Evolutionary conservation across 331 rosid species (phyloP), one percentile per base, ranked within the genome.

Genomic region (Arachis monticola): DNA sequence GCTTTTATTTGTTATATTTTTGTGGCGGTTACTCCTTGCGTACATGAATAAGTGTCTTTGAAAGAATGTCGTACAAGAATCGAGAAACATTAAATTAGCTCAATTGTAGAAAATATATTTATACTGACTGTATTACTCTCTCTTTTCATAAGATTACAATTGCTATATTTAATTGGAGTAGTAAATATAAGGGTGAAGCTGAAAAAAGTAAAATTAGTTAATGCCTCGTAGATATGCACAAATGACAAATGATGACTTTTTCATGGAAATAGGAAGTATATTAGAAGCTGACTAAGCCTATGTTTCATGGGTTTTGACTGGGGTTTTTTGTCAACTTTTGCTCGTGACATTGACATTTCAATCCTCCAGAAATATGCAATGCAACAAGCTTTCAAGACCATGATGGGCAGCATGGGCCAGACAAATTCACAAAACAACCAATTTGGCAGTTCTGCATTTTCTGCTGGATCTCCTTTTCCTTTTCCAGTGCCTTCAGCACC

Each of bases 311-410:
- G n/a, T 63, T 47, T 53, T 62, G 53, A 45, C 66, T 17, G 52
- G 60, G 38, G 70, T 74, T 44, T 61, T 71, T 72, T 12, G 72
- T 51, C 42, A 59, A 76, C 35, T 77, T 58, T 60, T 64, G 9
- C 27, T 73, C 52, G 64, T 30, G 60, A 31, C 70, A 57, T 74
- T 79, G 67, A 27, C 11, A 53, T 78, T 64, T 48, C 74, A 32
- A 69, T 80, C 47, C 82, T 69, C 79, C 90, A 95, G 99, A 90
- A 87, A 55, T 95, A 90, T 95, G 98, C 97, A 50, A 92, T 95
- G 97, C 97, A 92, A 90, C 99, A 92, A 90, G 98, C 99, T 86
- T 86, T 92, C 80, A 90, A 95, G 89, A 90, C 91, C 60, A 30
- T 95, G 89, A 90, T 92, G 99, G 88, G 97, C 60, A 30, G 92